Base-by-base conservation (phyloP, 2,329 filamentous ascomycete species). In the Cylindrodendrum hubeiense region DNA sequence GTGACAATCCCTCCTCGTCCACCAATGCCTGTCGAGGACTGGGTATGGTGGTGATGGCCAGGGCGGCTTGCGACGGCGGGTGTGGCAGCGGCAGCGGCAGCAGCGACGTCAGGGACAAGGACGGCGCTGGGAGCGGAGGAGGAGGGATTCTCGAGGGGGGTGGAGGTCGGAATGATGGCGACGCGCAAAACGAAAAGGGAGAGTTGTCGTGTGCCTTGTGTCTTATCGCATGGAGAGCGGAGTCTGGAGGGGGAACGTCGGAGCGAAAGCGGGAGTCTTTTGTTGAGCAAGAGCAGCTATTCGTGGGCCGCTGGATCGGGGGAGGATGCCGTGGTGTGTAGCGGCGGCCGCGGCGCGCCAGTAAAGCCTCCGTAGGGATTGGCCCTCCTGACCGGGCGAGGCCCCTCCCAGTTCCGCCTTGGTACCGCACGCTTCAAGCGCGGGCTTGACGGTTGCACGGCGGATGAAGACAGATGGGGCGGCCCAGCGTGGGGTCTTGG, bases 1-100 rank as follows among this genome's bases (percentile, higher is more conserved):
- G 52, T 44, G 51, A 59, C 67, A 71, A 68, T 80, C 79, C 79
- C 79, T 80, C 79, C 79, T 79, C 79, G 71, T 68, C 76, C 74
- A 66, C 72, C 62, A 63, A 57, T 69, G 70, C 69, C 66, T 68
- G 65, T 75, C 66, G 68, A 65, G 56, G 57, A 61, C 63, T 68
- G 70, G 65, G 67, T 65, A 34, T 59, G 54, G 61, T 70, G 65
- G 67, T 72, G 51, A 61, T 63, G 58, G 67, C 60, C 63, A 34
- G 53, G 43, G 63, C 60, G 63, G 54, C 55, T 63, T 57, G 57
- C 43, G 49, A 21, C 12, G 43, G 22, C 12, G 8, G 54, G 28
- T 55, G 53, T 68, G 63, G 57, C 50, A 30, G 28, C n/a, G 28
- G 49, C 54, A 56, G 65, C 54, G 41, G 65, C 60, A 43, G 41